Conservation (phyloP, 495 filamentous ascomycete species). For the Cercophora newfieldiana region DNA sequence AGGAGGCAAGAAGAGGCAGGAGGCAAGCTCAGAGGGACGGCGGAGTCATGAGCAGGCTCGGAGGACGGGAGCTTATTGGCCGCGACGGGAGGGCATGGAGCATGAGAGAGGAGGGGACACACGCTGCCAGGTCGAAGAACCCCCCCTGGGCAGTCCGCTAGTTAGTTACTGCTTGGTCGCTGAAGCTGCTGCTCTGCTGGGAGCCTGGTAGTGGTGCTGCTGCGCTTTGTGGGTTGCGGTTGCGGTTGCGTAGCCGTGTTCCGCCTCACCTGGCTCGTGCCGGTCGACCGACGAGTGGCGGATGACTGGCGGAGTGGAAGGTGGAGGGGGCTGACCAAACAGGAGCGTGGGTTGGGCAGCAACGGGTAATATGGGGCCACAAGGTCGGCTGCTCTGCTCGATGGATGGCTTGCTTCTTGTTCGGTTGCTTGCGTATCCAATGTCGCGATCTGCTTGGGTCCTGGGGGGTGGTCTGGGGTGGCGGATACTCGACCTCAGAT, state of each 20-base stretch:
- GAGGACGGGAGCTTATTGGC: slow-evolving; percentile 22
- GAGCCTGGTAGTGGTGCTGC: not conserved
- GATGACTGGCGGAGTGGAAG: not conserved
- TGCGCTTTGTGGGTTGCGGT: not conserved
- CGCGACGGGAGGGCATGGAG: slow-evolving; percentile 5
- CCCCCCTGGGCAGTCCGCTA: slow-evolving; percentile 12
- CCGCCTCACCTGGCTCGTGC: slow-evolving; percentile 21
- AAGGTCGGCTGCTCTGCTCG: not conserved
- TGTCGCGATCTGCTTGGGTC: not conserved
- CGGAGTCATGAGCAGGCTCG: slow-evolving; percentile 14
- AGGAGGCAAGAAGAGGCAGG: too few relatives aligned
- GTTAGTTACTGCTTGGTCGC: not conserved
- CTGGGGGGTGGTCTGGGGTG: not conserved
- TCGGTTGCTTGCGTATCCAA: slow-evolving; percentile 1
- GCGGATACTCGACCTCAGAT: not conserved
- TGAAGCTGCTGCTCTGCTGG: not conserved
- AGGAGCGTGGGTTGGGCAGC: slow-evolving; percentile 34
- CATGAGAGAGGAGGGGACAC: slow-evolving; percentile 18
- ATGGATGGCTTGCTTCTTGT: slow-evolving; percentile 18
- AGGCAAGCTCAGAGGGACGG: slow-evolving; percentile 7
- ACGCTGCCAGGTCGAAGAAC: slow-evolving; percentile 14
- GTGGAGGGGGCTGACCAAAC: slow-evolving; percentile 11
- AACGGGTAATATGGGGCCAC: slow-evolving; percentile 16
- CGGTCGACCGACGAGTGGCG: not conserved
- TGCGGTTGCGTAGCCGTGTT: slow-evolving; percentile 8